A percentile compares a stretch with the other conserved stretches of the same genome.
Evolutionary conservation across 1,139 yeast genomes (phyloP).

Genomic region (Eremothecium gossypii): DNA sequence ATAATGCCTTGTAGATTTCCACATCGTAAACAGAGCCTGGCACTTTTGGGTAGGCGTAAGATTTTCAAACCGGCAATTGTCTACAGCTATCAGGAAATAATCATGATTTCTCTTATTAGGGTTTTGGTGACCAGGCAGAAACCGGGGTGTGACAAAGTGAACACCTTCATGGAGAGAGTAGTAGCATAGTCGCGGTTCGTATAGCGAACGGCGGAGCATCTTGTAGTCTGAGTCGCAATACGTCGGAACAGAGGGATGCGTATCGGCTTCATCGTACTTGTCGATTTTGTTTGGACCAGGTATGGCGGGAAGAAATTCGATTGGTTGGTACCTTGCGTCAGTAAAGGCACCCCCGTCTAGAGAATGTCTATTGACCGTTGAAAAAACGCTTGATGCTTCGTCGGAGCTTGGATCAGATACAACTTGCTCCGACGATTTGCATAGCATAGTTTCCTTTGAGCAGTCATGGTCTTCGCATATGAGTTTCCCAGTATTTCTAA

Average conservation of each 20-base stretch:
- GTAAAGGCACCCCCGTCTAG: conserved; percentile 2
- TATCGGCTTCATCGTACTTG: conserved; percentile 1
- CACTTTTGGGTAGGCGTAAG: conserved; percentile 3
- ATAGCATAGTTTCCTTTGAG: neutral
- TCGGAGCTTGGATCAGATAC: neutral
- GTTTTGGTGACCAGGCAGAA: conserved; percentile 2
- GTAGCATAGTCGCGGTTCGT: conserved; percentile 1
- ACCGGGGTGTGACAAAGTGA: conserved; percentile 2
- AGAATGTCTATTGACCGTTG: conserved; percentile 2
- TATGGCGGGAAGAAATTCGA: conserved; percentile 1
- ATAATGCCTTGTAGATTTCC: conserved; percentile 3
- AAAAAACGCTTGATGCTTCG: neutral
- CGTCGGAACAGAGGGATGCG: conserved; percentile 2
- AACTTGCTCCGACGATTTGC: neutral
- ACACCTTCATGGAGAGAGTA: conserved; percentile 3
- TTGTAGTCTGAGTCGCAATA: conserved; percentile 3
- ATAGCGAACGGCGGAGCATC: conserved; percentile 1
- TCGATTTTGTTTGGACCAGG: conserved; percentile 1
- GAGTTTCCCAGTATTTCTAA: neutral
- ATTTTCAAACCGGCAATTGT: neutral
- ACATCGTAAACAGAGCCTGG: neutral
- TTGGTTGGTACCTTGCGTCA: conserved; percentile 3
- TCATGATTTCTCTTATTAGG: conserved; percentile 3
- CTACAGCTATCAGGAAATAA: conserved; percentile 3
- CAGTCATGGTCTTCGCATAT: neutral